These are phyloP conservation scores for Acanthamoeba sp. DNA, from an alignment of 208 protist genomes.

Conservation along the genomic window DNA sequence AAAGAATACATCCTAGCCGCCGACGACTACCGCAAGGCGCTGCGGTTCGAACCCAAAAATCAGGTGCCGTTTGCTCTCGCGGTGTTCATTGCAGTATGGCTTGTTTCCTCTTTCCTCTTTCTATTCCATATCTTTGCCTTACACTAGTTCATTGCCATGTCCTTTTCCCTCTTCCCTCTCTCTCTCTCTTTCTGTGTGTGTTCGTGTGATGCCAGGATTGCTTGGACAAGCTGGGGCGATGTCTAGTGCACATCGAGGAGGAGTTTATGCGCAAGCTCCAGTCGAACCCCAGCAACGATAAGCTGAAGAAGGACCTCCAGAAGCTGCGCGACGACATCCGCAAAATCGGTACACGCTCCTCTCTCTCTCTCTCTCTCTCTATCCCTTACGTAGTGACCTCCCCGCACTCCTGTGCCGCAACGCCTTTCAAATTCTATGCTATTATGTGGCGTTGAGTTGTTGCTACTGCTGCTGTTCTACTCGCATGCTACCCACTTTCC, in stretches of 20 bases:
- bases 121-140: too few species aligned
- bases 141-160: too few species aligned
- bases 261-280: conserved; percentile 60
- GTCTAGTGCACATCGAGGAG: conserved; percentile 30
- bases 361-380: background rate
- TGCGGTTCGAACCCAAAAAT: conserved; percentile 63
- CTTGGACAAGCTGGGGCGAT: conserved; percentile 61
- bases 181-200: background rate
- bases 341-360: conserved; percentile 5
- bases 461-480: too few species aligned
- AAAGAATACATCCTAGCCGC: conserved; percentile 55
- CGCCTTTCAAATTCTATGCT: too few species aligned
- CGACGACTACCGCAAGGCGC: conserved; percentile 46
- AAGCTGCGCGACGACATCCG: conserved; percentile 65
- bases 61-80: conserved; percentile 24
- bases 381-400: background rate
- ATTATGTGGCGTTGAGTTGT: too few species aligned
- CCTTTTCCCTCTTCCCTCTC: background rate
- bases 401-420: too few species aligned
- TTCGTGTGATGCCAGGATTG: background rate
- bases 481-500: too few species aligned
- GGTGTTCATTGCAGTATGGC: background rate
- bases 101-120: background rate
- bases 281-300: conserved; percentile 46
- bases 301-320: conserved; percentile 54